Base-by-base conservation (phyloP, 768 basidiomycete species). In the Tricholoma terreum region DNA sequence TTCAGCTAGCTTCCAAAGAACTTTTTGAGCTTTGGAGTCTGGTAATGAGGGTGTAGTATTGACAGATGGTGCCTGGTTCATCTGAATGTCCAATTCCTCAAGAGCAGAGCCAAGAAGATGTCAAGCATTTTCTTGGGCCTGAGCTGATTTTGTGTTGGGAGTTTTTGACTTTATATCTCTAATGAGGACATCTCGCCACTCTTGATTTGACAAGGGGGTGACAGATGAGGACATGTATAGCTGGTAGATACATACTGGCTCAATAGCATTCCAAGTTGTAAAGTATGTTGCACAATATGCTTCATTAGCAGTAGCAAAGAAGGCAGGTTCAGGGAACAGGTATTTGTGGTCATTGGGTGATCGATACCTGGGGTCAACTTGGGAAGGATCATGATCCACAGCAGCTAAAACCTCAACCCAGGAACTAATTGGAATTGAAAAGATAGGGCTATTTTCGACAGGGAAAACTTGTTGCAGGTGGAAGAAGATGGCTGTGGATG, bases 271-370 rank as follows among this genome's bases (percentile, higher is more conserved):
- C 50, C 50, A 51, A 14, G 50, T 33, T 33, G 31, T n/a, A 22
- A 51, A 34, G 22, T 51, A 51, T 2, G 31, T 33, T 15, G 30
- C 22, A 33, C 12, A n/a, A 6, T 14, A 15, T 6, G 34, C 50
- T 51, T 33, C 50, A 34, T 51, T 34, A 33, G 50, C 50, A 51
- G 31, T 22, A 5, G 31, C 49, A n/a, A 50, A 34, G 49, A 50
- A 30, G n/a, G 4, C 46, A 1, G 46, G 46, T 22, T 48, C 42
- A 14, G 46, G 46, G 30, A 48, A 48, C 17, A 48, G 49, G 33
- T 50, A 50, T 34, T 50, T 50, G 49, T 11, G 35, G 50, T 51
- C 35, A 17, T 51, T 15, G 50, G 50, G 50, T 34, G 50, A 51
- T 51, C 6, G 17, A 17, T 33, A 51, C 15, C 35, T 33, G 35